phyloP scores from a whole-genome alignment of 805 yeast species.

The Metschnikowia proteae region DNA sequence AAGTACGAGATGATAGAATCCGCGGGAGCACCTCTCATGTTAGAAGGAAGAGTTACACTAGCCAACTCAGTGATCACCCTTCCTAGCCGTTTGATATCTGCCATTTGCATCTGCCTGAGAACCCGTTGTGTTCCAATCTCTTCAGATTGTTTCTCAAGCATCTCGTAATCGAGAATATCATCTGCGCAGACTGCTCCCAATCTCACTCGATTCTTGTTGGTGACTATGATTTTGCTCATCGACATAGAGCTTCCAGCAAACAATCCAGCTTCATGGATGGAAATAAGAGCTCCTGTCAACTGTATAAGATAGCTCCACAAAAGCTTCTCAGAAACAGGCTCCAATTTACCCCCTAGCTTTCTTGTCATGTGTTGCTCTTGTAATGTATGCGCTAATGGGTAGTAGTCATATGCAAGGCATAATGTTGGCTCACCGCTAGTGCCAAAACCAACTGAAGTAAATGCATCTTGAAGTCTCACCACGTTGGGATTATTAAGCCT shows the following conservation, averaged over 20 bases:
- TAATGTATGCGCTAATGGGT: conserved; percentile 71
- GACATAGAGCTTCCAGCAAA: conserved; percentile 59
- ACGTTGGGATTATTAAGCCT: conserved; percentile 51
- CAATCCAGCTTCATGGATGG: conserved; percentile 62
- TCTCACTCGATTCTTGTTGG: conserved; percentile 68
- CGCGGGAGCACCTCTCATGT: conserved; percentile 17
- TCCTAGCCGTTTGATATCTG: conserved; percentile 63
- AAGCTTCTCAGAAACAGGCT: conserved; percentile 56
- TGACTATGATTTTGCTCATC: conserved; percentile 66
- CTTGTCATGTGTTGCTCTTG: conserved; percentile 61
- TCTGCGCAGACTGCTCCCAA: conserved; percentile 66
- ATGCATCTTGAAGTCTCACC: conserved; percentile 71
- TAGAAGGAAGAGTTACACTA: conserved; percentile 29
- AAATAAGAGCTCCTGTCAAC: conserved; percentile 62
- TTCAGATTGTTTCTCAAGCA: conserved; percentile 19
- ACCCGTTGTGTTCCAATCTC: conserved; percentile 13
- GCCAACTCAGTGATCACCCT: conserved; percentile 55
- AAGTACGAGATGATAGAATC: conserved; percentile 15
- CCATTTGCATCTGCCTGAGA: conserved; percentile 37
- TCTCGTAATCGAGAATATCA: conserved; percentile 56
- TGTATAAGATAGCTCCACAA: conserved; percentile 80
- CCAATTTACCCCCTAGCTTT: conserved; percentile 37
- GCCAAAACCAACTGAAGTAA: conserved; percentile 82
- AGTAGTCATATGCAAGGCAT: conserved; percentile 78
- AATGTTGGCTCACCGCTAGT: conserved; percentile 55